These are phyloP conservation scores for Beauveria australis DNA, from an alignment of 2,329 filamentous ascomycete genomes.

Conservation along the genomic window DNA sequence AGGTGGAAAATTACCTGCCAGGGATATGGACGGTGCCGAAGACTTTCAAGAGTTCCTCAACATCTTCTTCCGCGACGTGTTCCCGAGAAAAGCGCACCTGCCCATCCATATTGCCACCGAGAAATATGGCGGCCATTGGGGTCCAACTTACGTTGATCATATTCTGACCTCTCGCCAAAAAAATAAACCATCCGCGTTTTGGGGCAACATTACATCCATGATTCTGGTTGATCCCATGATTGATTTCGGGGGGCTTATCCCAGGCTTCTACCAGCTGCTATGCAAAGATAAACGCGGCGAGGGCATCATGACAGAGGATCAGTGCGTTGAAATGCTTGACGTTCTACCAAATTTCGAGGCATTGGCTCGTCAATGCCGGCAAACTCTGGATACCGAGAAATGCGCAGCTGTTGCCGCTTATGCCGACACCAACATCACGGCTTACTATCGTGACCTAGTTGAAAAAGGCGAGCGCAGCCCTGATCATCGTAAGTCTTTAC, in stretches of 20 bases:
- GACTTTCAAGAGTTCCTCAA: constrained; percentile 43
- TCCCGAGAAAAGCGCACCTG: constrained; percentile 29
- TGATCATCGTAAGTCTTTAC: constrained; percentile 34
- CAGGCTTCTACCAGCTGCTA: constrained; percentile 15
- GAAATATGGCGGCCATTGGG: constrained; percentile 27
- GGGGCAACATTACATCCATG: constrained; percentile 59
- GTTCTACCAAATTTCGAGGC: constrained; percentile 37
- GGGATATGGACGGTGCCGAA: constrained; percentile 34
- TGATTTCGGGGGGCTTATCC: constrained; percentile 7
- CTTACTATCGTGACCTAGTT: constrained; percentile 32
- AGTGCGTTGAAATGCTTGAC: constrained; percentile 22
- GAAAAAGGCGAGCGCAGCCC: constrained; percentile 30
- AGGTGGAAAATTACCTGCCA: constrained; percentile 20
- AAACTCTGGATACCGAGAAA: constrained; percentile 79
- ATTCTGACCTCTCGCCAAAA: constrained; percentile 13
- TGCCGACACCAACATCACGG: constrained; percentile 3
- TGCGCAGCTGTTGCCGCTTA: constrained; percentile 35
- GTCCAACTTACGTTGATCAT: constrained; percentile 21
- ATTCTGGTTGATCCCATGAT: constrained; percentile 14
- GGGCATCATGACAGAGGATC: constrained; percentile 15
- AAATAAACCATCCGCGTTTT: constrained; percentile 12
- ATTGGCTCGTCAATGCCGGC: constrained; percentile 56
- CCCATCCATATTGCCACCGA: constrained; percentile 41
- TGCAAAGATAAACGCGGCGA: constrained; percentile 10
- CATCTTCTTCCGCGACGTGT: constrained; percentile 34